Base-by-base conservation (phyloP, 768 basidiomycete genomes). In the Lanmaoa rubissima region DNA sequence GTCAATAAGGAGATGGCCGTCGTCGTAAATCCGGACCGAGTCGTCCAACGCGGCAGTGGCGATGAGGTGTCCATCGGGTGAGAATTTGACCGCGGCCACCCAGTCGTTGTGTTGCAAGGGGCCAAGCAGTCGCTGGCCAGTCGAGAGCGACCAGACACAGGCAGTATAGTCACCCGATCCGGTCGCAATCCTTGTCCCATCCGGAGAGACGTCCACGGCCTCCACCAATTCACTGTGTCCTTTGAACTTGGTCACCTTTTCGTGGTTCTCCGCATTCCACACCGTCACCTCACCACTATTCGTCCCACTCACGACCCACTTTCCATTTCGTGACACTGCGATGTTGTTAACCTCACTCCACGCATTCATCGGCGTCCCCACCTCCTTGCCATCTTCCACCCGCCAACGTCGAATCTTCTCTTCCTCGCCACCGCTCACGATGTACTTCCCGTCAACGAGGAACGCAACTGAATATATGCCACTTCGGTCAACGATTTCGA, bases 21-120 rank as follows among this genome's bases (percentile, higher is more conserved):
- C 5, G 26, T 60, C 51, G 4, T 38, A 53, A 12, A 63, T 28
- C 5, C 17, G 57, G n/a, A 62, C 13, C 17, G 42, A 45, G 3
- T 44, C 1, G 26, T 26, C 2, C 34, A 36, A 31, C 7, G 38
- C 31, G 3, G 42, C 54, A 8, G 32, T 26, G 5, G 26, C 26
- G 26, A 26, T 26, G 5, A 26, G 26, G 26, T 5, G 26, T 26
- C 26, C 26, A 5, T 26, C 26, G 26, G 26, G n/a, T n/a, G n/a
- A n/a, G n/a, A n/a, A n/a, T n/a, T n/a, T n/a, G n/a, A n/a, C n/a
- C n/a, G n/a, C n/a, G n/a, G n/a, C n/a, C n/a, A n/a, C n/a, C n/a
- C n/a, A n/a, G n/a, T n/a, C n/a, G n/a, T n/a, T n/a, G n/a, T n/a
- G n/a, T n/a, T n/a, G n/a, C n/a, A n/a, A n/a, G n/a, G n/a, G n/a